These are phyloP conservation scores for Penicillium frequentans DNA, from an alignment of 2,329 filamentous ascomycete species.

Conservation along the genomic window DNA sequence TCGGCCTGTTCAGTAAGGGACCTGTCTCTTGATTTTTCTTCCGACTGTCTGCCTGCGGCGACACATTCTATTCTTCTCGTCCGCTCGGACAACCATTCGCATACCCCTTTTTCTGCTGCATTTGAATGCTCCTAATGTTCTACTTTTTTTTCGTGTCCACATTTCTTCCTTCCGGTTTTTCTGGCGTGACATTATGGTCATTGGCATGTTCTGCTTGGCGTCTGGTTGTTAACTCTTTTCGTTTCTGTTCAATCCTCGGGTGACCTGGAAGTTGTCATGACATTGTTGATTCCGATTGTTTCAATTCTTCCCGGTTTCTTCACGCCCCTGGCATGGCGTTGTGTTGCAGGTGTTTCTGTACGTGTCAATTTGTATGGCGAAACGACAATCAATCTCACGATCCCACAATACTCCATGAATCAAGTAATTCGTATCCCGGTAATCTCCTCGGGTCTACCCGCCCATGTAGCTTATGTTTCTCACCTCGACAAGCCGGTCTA, in stretches of 20 bases:
- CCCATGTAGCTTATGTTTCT: too few relatives aligned
- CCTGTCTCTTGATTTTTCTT: conserved; percentile 5
- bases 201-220: conserved; percentile 28
- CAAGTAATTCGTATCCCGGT: neutral
- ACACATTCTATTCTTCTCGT: conserved; percentile 21
- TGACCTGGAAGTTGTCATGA: conserved; percentile 20
- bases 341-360: conserved; percentile 10
- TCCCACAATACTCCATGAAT: neutral
- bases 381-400: conserved; percentile 17
- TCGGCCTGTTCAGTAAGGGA: conserved; percentile 22
- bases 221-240: conserved; percentile 24
- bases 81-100: conserved; percentile 16
- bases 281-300: neutral
- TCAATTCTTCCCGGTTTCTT: neutral
- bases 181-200: conserved; percentile 22
- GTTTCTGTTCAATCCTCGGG: conserved; percentile 16
- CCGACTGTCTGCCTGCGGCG: conserved; percentile 8
- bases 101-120: conserved; percentile 23
- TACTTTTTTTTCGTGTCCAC: conserved; percentile 9
- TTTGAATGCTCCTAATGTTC: conserved; percentile 22
- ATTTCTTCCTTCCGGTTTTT: conserved; percentile 17
- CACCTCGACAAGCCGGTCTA: neutral
- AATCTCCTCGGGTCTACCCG: neutral
- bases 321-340: conserved; percentile 9
- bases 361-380: conserved; percentile 21